Evolutionary conservation across 352 stramenopile genomes (phyloP), one percentile per base, ranked within the genome.

Genomic region (Globisporangium sylvaticum): DNA sequence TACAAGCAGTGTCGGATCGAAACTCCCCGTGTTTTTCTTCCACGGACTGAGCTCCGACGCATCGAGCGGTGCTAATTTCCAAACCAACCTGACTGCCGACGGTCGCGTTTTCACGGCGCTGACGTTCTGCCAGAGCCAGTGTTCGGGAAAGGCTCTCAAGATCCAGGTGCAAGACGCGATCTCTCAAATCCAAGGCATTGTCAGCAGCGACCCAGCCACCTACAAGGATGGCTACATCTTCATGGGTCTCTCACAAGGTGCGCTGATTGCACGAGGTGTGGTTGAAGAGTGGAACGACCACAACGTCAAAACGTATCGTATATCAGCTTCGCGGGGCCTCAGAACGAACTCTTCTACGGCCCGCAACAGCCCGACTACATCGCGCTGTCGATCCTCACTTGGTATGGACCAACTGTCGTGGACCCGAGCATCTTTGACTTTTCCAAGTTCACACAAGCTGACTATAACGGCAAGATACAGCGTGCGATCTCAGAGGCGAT

Each of bases 261-360:
- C 68, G 0, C 29, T 77, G 2, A 25, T 75, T 0, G 65, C 70
- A 25, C 72, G 75, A 10, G 62, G 48, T 3, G 72, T 79, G 15
- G 50, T 79, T 29, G 75, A 81, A 58, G 54, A 75, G 20, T 73
- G 68, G 72, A 64, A 79, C 54, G 60, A 70, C 22, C 72, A 81
- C 68, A 72, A 77, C 5, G 66, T 64, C 29, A 62, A n/a, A n/a
- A n/a, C n/a, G n/a, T n/a, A n/a, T n/a, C n/a, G n/a, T n/a, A n/a
- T n/a, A 61, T 79, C 25, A 73, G 63, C 29, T 55, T 81, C 1
- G 75, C 75, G 0, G 72, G 69, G 1, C 54, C 60, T 3, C 66
- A 77, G 31, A 76, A 75, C 64, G 75, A 72, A 15, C 67, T 73
- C 52, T 81, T 81, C 39, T 77, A 79, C 59, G 73, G 72, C 4